Evolutionary conservation across 768 basidiomycete species (phyloP), one percentile per base, ranked within the genome.

Genomic region (Podaxis sp.): DNA sequence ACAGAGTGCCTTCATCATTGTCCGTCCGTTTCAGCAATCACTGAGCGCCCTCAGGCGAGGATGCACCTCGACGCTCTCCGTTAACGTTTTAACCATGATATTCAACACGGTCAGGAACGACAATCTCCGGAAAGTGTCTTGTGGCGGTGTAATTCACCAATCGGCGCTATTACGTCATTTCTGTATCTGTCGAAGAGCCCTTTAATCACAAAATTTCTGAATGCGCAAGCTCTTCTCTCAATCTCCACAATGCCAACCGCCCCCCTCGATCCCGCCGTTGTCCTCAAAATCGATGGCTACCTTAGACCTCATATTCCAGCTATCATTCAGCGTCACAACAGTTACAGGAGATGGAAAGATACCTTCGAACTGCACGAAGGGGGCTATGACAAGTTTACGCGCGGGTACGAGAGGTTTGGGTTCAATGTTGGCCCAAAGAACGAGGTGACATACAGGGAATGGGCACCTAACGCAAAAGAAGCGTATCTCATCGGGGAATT

Each of bases 401-500:
- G 88, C 70, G 93, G 93, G 2, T 96, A 93, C 75, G 80, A 86
- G 65, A 85, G 81, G 68, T 87, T 86, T 71, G 96, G 96, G 39
- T 80, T 99, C 68, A 88, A 90, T 63, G 84, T 93, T 46, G 80
- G 79, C 44, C 71, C 77, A 40, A 83, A 89, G 62, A 88, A 87
- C 58, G 81, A 87, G 30, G 84, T 99, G 33, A 76, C 83, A 7
- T 99, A 99, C 75, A 82, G 92, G 68, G 97, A 99, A 73, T 99
- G 97, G 97, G 96, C 97, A 8, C 96, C 97, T 0, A 92, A 92
- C 67, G 96, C 91, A 17, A 77, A 70, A 51, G 88, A 90, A 68
- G 96, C 96, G 2, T 83, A 79, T 72, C 76, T 99, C 61, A 94
- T 94, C 68, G 97, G 97, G 49, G 96, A 99, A 52, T 99, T 99